Evolutionary conservation across 2,329 filamentous ascomycete species (phyloP).

Genomic region (Mycocentrospora acerina): DNA sequence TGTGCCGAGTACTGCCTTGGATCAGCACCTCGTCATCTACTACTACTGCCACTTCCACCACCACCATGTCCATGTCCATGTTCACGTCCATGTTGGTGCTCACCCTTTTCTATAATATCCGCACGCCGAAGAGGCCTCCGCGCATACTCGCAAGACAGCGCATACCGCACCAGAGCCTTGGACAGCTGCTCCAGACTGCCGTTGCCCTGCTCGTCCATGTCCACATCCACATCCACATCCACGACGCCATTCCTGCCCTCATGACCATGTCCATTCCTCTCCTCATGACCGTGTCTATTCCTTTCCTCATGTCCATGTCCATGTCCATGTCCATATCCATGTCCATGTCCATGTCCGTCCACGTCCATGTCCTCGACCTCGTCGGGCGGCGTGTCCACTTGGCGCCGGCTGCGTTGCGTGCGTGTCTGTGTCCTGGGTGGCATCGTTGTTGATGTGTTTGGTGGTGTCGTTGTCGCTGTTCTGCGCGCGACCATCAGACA

Average conservation of each 20-base stretch:
- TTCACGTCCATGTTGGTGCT: background rate
- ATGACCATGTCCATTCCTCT: conserved; percentile 6
- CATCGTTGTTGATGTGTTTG: conserved; percentile 9
- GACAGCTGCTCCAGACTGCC: conserved; percentile 50
- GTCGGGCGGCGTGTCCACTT: conserved; percentile 18
- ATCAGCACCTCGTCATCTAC: too few species aligned
- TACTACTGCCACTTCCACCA: too few species aligned
- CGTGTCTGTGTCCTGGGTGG: conserved; percentile 15
- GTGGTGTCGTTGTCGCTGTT: conserved; percentile 1
- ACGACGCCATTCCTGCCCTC: conserved; percentile 6
- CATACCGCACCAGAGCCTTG: conserved; percentile 64
- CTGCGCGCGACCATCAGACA: background rate
- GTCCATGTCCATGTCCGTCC: conserved; percentile 10
- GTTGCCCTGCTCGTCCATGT: conserved; percentile 19
- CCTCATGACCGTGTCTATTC: too few species aligned
- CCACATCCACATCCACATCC: conserved; percentile 18
- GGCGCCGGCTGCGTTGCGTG: conserved; percentile 16
- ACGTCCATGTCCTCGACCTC: conserved; percentile 25
- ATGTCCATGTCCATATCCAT: too few species aligned
- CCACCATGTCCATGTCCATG: too few species aligned
- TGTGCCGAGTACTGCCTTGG: conserved; percentile 63
- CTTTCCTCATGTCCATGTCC: too few species aligned
- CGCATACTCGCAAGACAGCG: conserved; percentile 61
- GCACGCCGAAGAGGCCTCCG: conserved; percentile 58
- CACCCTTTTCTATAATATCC: conserved; percentile 59